Evolutionary conservation across 805 yeast genomes (phyloP).

Genomic region (Ogataea allantospora): DNA sequence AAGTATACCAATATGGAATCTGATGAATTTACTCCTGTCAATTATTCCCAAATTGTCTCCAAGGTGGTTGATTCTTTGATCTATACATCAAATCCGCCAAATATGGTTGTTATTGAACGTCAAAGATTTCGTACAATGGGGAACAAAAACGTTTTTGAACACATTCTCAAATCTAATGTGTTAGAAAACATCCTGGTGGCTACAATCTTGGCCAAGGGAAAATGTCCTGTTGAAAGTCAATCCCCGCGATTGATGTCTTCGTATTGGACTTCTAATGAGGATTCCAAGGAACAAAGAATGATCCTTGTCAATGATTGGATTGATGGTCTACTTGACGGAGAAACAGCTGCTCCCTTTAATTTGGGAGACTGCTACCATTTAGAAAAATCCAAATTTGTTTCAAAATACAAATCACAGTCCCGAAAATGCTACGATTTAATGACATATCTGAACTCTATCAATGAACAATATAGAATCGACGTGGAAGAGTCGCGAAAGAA

Average conservation of each 20-base stretch:
- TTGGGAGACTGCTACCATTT: constrained; percentile 6
- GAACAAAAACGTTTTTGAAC: constrained; percentile 45
- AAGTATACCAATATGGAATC: constrained; percentile 16
- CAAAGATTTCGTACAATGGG: constrained; percentile 55
- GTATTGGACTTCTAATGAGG: constrained; percentile 26
- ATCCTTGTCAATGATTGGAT: constrained; percentile 30
- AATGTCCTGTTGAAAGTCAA: constrained; percentile 18
- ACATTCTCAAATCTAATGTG: constrained; percentile 50
- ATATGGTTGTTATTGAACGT: constrained; percentile 49
- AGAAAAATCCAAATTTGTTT: background rate
- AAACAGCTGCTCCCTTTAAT: constrained; percentile 2
- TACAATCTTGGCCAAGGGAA: constrained; percentile 17
- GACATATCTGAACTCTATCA: constrained; percentile 22
- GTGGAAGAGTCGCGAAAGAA: constrained; percentile 33
- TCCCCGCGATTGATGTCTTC: constrained; percentile 33
- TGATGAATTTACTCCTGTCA: constrained; percentile 28
- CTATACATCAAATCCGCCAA: constrained; percentile 28
- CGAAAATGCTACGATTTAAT: constrained; percentile 30
- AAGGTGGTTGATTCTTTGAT: constrained; percentile 21
- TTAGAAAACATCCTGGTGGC: constrained; percentile 48
- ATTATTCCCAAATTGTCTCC: constrained; percentile 26
- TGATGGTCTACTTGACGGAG: constrained; percentile 3
- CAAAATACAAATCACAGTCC: constrained; percentile 15
- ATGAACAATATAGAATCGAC: constrained; percentile 8
- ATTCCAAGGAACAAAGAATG: constrained; percentile 28